phyloP scores from a whole-genome alignment of 1,284 basidiomycete genomes.

The Schizophyllum amplum region DNA sequence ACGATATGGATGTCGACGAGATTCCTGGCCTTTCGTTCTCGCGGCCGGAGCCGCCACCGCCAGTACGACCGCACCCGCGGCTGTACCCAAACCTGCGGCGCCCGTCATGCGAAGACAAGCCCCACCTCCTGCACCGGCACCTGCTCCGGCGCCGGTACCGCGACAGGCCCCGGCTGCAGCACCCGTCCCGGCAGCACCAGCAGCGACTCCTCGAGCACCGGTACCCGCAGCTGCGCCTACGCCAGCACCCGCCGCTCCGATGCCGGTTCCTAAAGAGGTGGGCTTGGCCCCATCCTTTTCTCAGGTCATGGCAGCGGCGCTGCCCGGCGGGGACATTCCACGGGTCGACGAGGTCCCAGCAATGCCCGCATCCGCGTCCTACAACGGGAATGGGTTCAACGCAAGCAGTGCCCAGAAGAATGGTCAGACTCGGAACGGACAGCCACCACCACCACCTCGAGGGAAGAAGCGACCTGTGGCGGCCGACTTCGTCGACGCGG shows the following conservation, averaged over 20 bases:
- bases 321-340: constrained; percentile 1
- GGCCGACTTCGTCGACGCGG: constrained; percentile 1
- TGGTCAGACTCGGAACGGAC: constrained; percentile 5
- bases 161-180: not conserved
- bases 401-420: too few relatives aligned
- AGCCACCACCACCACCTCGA: constrained; percentile 15
- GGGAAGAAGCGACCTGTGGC: constrained; percentile 2
- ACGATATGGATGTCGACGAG: constrained; percentile 53
- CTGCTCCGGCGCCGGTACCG: too few relatives aligned
- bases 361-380: too few relatives aligned
- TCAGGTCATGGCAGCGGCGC: not conserved
- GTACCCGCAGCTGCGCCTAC: too few relatives aligned
- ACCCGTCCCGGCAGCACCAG: not conserved
- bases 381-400: not conserved
- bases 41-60: constrained; percentile 3
- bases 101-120: too few relatives aligned
- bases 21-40: constrained; percentile 27
- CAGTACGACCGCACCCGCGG: too few relatives aligned
- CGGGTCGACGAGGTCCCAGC: too few relatives aligned
- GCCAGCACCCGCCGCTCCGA: too few relatives aligned
- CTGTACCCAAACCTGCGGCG: not conserved
- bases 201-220: too few relatives aligned
- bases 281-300: not conserved
- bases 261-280: not conserved
- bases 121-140: too few relatives aligned